Conservation (phyloP, 208 protist genomes). For the Wallacemonas sp. region DNA sequence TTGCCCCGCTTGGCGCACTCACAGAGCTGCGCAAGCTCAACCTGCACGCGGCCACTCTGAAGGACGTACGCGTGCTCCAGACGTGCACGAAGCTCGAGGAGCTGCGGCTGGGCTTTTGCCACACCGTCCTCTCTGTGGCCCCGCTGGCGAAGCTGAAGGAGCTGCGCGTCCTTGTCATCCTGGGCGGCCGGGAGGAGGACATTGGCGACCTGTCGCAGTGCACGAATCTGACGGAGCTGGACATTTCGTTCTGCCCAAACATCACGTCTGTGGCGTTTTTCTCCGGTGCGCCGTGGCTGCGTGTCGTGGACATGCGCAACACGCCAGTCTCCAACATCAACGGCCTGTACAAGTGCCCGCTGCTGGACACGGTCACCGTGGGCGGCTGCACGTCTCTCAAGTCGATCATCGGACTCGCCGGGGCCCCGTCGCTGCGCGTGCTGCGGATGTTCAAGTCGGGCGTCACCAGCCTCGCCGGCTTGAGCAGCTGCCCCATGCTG, state of each 20-base stretch:
- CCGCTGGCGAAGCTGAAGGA: background rate
- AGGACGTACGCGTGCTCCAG: background rate
- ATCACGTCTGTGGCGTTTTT: conserved; percentile 24
- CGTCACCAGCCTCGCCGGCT: conserved; percentile 17
- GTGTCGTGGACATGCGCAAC: conserved; percentile 19
- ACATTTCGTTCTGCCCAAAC: conserved; percentile 18
- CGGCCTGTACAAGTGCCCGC: conserved; percentile 15
- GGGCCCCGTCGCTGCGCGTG: background rate
- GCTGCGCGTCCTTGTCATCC: background rate
- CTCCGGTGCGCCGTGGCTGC: conserved; percentile 15
- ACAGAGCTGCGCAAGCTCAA: conserved; percentile 7
- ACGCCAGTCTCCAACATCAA: conserved; percentile 12
- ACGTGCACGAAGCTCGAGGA: conserved; percentile 5
- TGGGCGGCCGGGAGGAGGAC: background rate
- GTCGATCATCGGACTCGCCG: conserved; percentile 1
- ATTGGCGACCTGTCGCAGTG: conserved; percentile 19
- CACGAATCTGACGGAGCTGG: conserved; percentile 17
- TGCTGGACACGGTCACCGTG: conserved; percentile 2
- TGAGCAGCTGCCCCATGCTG: conserved; percentile 22
- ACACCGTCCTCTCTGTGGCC: background rate
- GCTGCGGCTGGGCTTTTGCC: background rate
- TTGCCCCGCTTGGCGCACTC: background rate
- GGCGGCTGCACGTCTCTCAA: background rate
- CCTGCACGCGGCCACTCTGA: background rate
- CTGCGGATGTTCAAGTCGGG: conserved; percentile 8